A percentile compares a stretch with the other conserved stretches of the same genome.
These are phyloP conservation scores for Penicillium steckii DNA, from an alignment of 495 filamentous ascomycete species.

Conservation along the genomic window DNA sequence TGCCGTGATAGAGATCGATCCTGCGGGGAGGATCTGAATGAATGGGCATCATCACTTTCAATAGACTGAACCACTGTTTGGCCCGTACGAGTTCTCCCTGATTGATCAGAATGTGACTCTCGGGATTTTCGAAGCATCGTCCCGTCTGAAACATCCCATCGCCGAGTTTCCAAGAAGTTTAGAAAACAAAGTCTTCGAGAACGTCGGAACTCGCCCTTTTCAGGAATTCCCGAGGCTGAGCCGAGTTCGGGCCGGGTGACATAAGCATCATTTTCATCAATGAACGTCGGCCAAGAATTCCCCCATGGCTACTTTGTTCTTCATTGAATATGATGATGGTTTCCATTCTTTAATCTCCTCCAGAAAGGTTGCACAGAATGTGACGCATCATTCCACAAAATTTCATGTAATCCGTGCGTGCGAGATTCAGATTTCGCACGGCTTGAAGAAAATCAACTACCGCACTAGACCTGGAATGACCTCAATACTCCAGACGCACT, in stretches of 20 bases:
- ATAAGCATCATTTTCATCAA: neutral
- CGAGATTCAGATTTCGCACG: no score
- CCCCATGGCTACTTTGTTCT: no score
- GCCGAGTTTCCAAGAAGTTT: neutral
- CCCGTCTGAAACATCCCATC: neutral
- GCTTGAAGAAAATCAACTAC: neutral
- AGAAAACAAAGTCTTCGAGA: no score
- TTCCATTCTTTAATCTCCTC: no score
- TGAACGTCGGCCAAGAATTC: no score
- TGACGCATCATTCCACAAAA: no score
- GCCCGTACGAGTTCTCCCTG: neutral
- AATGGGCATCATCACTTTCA: conserved; percentile 9
- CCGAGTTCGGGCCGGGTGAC: conserved; percentile 2
- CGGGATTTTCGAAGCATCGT: conserved; percentile 2
- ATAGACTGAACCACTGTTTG: conserved; percentile 5
- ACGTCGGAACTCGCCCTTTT: neutral
- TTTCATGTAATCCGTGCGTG: no score
- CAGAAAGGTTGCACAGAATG: no score
- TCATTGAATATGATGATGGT: no score
- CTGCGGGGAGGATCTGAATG: neutral
- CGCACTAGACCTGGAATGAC: neutral
- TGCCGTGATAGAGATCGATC: neutral
- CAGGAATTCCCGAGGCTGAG: neutral
- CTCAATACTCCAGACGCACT: neutral
- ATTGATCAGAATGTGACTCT: neutral